These are phyloP conservation scores for Endoconidiophora laricicola DNA, from an alignment of 2,329 filamentous ascomycete genomes.

Conservation along the genomic window DNA sequence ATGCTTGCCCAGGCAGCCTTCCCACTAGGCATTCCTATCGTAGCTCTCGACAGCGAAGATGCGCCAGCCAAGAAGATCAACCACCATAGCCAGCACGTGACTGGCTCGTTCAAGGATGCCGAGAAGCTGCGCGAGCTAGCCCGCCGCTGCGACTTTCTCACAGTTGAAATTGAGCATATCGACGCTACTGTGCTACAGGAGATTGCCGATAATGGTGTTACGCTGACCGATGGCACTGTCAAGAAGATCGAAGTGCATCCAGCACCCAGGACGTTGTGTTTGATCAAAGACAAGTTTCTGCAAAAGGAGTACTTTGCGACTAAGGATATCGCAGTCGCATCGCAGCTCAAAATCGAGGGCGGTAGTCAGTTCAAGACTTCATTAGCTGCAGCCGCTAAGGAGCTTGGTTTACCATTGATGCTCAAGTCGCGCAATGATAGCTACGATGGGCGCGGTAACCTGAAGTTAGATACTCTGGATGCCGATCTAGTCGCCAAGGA, in stretches of 20 bases:
- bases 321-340: conserved; percentile 54
- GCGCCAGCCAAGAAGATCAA: conserved; percentile 78
- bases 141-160: conserved; percentile 59
- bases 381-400: conserved; percentile 43
- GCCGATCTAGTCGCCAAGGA: conserved; percentile 45
- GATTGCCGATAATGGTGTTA: conserved; percentile 48
- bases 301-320: conserved; percentile 69
- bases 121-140: conserved; percentile 69
- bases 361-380: conserved; percentile 39
- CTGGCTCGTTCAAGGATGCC: conserved; percentile 75
- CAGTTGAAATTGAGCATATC: conserved; percentile 90
- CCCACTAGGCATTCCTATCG: conserved; percentile 58
- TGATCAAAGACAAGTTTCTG: conserved; percentile 84
- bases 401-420: conserved; percentile 75
- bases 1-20: conserved; percentile 84
- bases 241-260: conserved; percentile 53
- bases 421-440: conserved; percentile 80
- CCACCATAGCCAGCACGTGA: conserved; percentile 55
- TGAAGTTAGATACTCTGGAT: conserved; percentile 28
- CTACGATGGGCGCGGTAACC: conserved; percentile 72
- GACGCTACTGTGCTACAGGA: conserved; percentile 81
- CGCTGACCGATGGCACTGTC: conserved; percentile 27
- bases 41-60: conserved; percentile 59
- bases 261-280: conserved; percentile 68
- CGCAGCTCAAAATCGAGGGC: conserved; percentile 46